Conservation (phyloP, 2,329 filamentous ascomycete genomes). For the Tolypocladium endophyticum region DNA sequence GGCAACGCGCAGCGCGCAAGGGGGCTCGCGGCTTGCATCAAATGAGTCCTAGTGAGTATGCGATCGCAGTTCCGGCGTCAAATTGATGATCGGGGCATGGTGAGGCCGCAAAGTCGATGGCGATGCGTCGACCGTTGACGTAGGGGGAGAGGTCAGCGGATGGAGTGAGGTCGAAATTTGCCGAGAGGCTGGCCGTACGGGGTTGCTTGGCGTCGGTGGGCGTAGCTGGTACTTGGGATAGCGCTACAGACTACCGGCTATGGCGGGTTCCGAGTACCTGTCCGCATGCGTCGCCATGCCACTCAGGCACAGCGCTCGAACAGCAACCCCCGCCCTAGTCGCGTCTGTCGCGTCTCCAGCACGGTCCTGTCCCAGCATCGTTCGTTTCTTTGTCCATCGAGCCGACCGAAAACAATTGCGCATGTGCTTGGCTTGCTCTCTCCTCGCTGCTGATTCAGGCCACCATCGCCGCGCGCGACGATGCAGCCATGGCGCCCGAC, state of each 20-base stretch:
- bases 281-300: conserved; percentile 6
- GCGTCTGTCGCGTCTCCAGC: conserved; percentile 16
- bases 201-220: background rate
- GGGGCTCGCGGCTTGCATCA: conserved; percentile 32
- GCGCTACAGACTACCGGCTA: background rate
- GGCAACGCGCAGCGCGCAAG: conserved; percentile 34
- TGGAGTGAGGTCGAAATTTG: conserved; percentile 23
- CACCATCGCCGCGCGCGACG: conserved; percentile 16
- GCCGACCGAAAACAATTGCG: background rate
- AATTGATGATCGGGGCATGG: conserved; percentile 33
- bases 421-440: background rate
- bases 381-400: background rate
- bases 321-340: conserved; percentile 7
- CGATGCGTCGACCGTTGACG: conserved; percentile 13
- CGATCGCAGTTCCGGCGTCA: conserved; percentile 30
- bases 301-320: background rate
- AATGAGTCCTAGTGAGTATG: conserved; percentile 23
- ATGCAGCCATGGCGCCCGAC: conserved; percentile 48
- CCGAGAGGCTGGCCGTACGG: conserved; percentile 14
- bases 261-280: conserved; percentile 10
- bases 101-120: conserved; percentile 30
- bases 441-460: background rate
- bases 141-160: conserved; percentile 16
- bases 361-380: conserved; percentile 6
- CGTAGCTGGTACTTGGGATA: background rate